Base-by-base conservation (phyloP, 2,329 filamentous ascomycete genomes). In the Venturia effusa region DNA sequence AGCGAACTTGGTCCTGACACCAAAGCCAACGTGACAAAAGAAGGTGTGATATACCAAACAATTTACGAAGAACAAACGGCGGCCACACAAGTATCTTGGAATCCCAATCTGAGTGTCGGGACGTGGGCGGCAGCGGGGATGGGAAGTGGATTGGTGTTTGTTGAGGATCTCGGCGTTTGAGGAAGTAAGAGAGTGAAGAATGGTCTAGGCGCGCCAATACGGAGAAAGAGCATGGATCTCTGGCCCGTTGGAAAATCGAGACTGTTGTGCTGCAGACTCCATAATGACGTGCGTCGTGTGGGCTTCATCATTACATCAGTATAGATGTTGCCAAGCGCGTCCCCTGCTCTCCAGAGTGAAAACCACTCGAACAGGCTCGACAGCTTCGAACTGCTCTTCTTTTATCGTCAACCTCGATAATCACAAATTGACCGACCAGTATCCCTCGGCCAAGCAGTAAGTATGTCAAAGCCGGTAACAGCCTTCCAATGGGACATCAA, bases 81-180 rank as follows among this genome's bases (percentile, higher is more conserved):
- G 1, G 70, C 81, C 6, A 78, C 77, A 22, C 71, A 73, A 10
- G 68, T 81, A 55, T 73, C 75, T 17, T 83, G 80, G 80, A 82
- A 82, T 68, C 77, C 77, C n/a, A 82, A 81, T 68, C 37, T 78
- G 27, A 74, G 71, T 51, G 78, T 71, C 64, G 80, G 77, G 7
- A 78, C 78, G 0, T 83, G 80, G 80, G 80, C 80, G 7, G 78
- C 78, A 5, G 80, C 79, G 22, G 80, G 78, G 2, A 76, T 78
- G 71, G 79, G 74, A 1, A 75, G 75, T 70, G 80, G 80, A 11
- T 67, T 81, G 64, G 64, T 82, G 43, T 76, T 79, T 61, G 76
- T 82, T 0, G 79, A 82, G 68, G 80, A 82, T 70, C 64, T 82
- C 32, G 68, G 54, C 3, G 45, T 51, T 15, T 51, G 27, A 27